A percentile compares a stretch with the other conserved stretches of the same genome.
Conservation (phyloP, 768 basidiomycete genomes). For the Suillus decipiens region DNA sequence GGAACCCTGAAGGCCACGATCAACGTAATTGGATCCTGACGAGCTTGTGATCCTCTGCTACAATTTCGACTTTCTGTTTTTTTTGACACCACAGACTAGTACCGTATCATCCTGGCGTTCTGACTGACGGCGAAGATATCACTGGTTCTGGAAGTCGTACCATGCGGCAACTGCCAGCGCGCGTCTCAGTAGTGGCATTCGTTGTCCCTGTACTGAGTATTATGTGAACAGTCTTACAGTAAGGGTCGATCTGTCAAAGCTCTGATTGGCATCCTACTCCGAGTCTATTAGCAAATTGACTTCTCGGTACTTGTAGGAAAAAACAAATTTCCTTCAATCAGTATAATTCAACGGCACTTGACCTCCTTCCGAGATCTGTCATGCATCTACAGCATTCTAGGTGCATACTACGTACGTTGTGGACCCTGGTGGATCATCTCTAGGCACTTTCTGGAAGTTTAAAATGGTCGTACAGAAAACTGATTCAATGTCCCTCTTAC, state of each 20-base stretch:
- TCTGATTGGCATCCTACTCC: not conserved
- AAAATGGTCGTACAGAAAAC: not conserved
- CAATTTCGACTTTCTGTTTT: not conserved
- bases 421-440: not conserved
- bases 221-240: not conserved
- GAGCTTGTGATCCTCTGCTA: not conserved
- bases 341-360: not conserved
- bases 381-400: not conserved
- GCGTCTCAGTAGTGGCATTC: not conserved
- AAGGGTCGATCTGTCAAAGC: not conserved
- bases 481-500: not conserved
- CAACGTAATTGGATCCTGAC: not conserved
- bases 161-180: not conserved
- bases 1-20: not conserved
- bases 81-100: not conserved
- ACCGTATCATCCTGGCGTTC: not conserved
- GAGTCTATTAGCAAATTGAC: not conserved
- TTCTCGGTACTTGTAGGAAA: not conserved
- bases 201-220: not conserved
- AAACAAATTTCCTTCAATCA: not conserved
- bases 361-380: not conserved
- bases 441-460: not conserved
- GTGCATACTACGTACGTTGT: not conserved
- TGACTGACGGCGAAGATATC: not conserved
- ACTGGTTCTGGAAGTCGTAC: not conserved